Conservation (phyloP, 164 flowering plant genomes). For the Aristolochia contorta region DNA sequence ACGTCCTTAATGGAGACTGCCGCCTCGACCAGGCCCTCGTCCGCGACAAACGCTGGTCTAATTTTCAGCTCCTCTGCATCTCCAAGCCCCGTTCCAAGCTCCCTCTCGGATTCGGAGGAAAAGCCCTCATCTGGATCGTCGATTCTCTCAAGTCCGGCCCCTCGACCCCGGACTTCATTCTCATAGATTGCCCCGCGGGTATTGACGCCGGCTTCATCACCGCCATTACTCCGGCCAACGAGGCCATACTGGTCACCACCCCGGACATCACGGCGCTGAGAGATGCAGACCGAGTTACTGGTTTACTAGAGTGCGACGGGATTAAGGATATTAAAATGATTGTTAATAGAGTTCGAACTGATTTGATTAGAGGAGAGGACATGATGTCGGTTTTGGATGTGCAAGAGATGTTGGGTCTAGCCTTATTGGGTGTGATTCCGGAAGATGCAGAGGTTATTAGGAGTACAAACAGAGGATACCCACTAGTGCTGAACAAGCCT, state of each 20-base stretch:
- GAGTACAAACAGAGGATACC: constrained; percentile 89
- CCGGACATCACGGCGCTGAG: constrained; percentile 86
- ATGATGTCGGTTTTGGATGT: constrained; percentile 98
- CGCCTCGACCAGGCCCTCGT: constrained; percentile 91
- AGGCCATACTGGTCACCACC: constrained; percentile 86
- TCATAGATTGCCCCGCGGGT: constrained; percentile 95
- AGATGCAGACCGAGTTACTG: constrained; percentile 93
- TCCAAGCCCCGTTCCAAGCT: constrained; percentile 87
- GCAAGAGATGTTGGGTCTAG: constrained; percentile 91
- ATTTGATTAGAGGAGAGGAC: constrained; percentile 96
- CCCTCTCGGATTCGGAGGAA: constrained; percentile 84
- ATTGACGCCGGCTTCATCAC: constrained; percentile 98
- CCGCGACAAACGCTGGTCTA: constrained; percentile 89
- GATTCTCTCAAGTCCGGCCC: constrained; percentile 65
- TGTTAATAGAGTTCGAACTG: constrained; percentile 89
- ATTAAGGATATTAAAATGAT: constrained; percentile 97
- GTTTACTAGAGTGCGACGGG: constrained; percentile 89
- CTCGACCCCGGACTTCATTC: constrained; percentile 71
- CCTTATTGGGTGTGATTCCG: constrained; percentile 83
- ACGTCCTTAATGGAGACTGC: constrained; percentile 92
- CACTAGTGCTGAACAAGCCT: constrained; percentile 86
- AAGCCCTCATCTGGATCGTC: constrained; percentile 85
- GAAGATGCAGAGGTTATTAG: constrained; percentile 95
- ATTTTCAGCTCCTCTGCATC: constrained; percentile 83
- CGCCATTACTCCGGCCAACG: constrained; percentile 95